These are phyloP conservation scores for Pyricularia sp. DNA, from an alignment of 2,329 filamentous ascomycete species.

Conservation along the genomic window DNA sequence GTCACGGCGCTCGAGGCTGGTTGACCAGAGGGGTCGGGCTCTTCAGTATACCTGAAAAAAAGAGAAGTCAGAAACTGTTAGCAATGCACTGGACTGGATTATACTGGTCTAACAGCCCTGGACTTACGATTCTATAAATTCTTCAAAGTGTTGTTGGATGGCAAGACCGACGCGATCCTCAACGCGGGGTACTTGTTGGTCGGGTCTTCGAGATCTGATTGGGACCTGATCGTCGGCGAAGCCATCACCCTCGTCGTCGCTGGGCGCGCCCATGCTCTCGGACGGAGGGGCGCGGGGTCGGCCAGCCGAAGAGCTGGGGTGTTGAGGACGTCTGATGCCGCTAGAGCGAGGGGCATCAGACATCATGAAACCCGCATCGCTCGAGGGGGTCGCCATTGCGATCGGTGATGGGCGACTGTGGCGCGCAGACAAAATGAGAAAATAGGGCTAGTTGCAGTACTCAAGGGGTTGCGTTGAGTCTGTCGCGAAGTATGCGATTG, in stretches of 20 bases:
- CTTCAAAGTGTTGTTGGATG: constrained; percentile 68
- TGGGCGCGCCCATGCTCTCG: constrained; percentile 49
- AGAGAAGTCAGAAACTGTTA: constrained; percentile 6
- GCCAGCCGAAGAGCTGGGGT: constrained; percentile 41
- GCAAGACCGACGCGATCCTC: constrained; percentile 68
- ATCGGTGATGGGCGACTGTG: not conserved
- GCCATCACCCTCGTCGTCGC: constrained; percentile 52
- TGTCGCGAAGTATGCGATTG: not conserved
- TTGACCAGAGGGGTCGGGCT: constrained; percentile 51
- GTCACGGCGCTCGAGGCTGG: constrained; percentile 59
- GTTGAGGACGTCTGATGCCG: constrained; percentile 28
- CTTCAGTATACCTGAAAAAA: constrained; percentile 53
- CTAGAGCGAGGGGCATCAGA: constrained; percentile 39
- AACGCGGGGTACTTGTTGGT: constrained; percentile 55
- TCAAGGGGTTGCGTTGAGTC: not conserved
- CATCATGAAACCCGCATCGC: constrained; percentile 47
- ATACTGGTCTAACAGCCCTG: not conserved
- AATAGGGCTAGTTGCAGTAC: not conserved
- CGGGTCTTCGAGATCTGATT: constrained; percentile 34
- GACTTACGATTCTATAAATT: constrained; percentile 66
- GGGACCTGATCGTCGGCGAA: constrained; percentile 58
- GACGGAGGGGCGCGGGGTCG: constrained; percentile 52
- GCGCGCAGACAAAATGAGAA: not conserved
- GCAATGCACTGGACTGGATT: not conserved
- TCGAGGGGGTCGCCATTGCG: constrained; percentile 38